phyloP scores from a whole-genome alignment of 2,329 filamentous ascomycete genomes.

The Penicillium hordei region DNA sequence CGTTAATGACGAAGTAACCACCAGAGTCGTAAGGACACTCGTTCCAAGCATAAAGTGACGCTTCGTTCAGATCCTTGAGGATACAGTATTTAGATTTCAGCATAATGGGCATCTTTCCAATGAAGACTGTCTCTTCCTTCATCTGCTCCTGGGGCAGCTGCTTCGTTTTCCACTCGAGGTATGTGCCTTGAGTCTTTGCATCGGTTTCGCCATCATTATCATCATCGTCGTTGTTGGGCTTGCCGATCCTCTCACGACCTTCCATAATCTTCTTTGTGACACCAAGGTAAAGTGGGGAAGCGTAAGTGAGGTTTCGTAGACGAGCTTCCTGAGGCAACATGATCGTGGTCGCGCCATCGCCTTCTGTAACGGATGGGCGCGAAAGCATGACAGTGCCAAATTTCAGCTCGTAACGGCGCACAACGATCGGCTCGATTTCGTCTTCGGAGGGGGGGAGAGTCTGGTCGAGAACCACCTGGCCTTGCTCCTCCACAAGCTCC shows the following conservation, averaged over 20 bases:
- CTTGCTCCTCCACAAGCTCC: conserved; percentile 89
- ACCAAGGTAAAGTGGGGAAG: conserved; percentile 83
- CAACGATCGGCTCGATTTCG: conserved; percentile 71
- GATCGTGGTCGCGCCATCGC: conserved; percentile 80
- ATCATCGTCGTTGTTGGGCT: conserved; percentile 61
- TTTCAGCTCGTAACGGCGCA: conserved; percentile 91
- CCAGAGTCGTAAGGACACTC: conserved; percentile 98
- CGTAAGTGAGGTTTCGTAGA: conserved; percentile 92
- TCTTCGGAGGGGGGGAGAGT: conserved; percentile 75
- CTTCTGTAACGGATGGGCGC: conserved; percentile 86
- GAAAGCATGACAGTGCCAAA: conserved; percentile 89
- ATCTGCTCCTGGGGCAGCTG: conserved; percentile 50
- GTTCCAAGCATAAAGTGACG: conserved; percentile 84
- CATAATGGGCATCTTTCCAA: conserved; percentile 97
- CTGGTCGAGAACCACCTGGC: conserved; percentile 88
- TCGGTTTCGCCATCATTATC: conserved; percentile 54
- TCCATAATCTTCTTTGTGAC: conserved; percentile 83
- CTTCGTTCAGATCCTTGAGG: conserved; percentile 76
- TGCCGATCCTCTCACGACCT: conserved; percentile 71
- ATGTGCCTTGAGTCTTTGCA: conserved; percentile 46
- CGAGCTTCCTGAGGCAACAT: conserved; percentile 93
- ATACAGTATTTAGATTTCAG: conserved; percentile 96
- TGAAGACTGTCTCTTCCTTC: conserved; percentile 74
- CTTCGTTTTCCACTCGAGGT: conserved; percentile 51
- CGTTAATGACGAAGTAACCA: conserved; percentile 99